Percentiles rank a stretch among this genome's conserved stretches.
Evolutionary conservation across 2,329 filamentous ascomycete species (phyloP).

Genomic region (Hypoxylon sp.): DNA sequence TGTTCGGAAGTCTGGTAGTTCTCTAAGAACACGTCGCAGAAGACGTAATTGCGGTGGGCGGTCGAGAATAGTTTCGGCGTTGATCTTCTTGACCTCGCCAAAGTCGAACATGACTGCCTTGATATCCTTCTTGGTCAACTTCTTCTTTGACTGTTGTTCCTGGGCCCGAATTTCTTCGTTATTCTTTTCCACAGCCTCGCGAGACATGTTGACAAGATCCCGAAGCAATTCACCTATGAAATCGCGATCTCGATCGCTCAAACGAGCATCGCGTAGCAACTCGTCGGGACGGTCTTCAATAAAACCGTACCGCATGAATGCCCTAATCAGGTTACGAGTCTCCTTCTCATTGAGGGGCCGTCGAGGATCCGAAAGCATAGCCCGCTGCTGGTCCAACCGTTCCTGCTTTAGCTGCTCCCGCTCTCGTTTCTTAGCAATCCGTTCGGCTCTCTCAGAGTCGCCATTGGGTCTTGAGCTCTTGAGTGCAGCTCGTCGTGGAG

Average conservation of each 20-base stretch:
- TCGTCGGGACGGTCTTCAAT: slow-evolving; percentile 91
- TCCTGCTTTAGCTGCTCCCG: slow-evolving; percentile 78
- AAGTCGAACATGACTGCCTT: slow-evolving; percentile 98
- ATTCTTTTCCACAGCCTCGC: slow-evolving; percentile 74
- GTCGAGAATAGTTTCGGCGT: slow-evolving; percentile 94
- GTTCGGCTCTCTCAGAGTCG: slow-evolving; percentile 74
- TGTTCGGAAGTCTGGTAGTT: slow-evolving; percentile 77
- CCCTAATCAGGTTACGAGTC: slow-evolving; percentile 89
- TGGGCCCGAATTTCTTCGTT: slow-evolving; percentile 82
- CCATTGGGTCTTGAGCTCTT: slow-evolving; percentile 67
- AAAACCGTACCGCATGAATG: slow-evolving; percentile 91
- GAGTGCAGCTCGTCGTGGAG: slow-evolving; percentile 80
- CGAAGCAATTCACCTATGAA: slow-evolving; percentile 82
- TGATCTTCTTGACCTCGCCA: slow-evolving; percentile 92
- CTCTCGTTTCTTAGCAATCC: slow-evolving; percentile 75
- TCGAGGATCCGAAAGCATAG: slow-evolving; percentile 83
- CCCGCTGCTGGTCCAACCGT: slow-evolving; percentile 80
- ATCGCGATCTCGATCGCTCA: slow-evolving; percentile 85
- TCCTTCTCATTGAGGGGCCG: slow-evolving; percentile 95
- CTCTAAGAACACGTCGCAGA: slow-evolving; percentile 79
- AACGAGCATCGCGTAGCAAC: slow-evolving; percentile 86
- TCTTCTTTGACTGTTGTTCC: slow-evolving; percentile 85
- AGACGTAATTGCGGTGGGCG: slow-evolving; percentile 90
- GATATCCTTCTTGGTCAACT: slow-evolving; percentile 94
- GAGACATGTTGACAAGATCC: slow-evolving; percentile 75